Evolutionary conservation across 352 stramenopile species (phyloP), one percentile per base, ranked within the genome.

Genomic region (Phytophthora parvispora): DNA sequence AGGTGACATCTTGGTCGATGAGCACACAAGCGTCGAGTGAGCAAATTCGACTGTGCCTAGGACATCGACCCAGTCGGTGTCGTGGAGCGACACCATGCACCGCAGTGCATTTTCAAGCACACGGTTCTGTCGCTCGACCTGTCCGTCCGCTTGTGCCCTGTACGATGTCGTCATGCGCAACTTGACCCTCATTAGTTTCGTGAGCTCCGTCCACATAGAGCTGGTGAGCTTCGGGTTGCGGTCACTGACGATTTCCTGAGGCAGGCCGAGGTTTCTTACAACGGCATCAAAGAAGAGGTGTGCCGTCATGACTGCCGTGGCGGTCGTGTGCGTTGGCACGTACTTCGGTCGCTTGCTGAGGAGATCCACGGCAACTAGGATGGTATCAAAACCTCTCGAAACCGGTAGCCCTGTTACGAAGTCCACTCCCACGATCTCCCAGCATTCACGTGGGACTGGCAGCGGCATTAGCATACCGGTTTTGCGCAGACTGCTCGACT

Each of bases 1-100:
- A 3, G 57, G 57, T 15, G 45, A 64, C 18, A 65, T n/a, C 25
- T 58, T 65, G 3, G 58, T 58, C 10, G 58, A 65, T 2, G 57
- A 16, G 24, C 45, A 57, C 7, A 25, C 38, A 5, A 65, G 58
- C 12, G 58, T 65, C 8, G 47, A 22, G 15, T 65, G 48, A 4
- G 47, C 48, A 13, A 34, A 52, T 18, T 58, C 58, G 3, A 65
- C 58, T 8, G 58, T 65, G 6, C 16, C 31, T 1, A 65, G 58
- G 8, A 58, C 34, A 5, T 65, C 58, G n/a, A 49, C 47, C 58
- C 47, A 65, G 15, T 65, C 28, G 2, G 48, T 58, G 1, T 48
- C 58, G 4, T 64, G 20, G 16, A 56, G 32, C 31, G 57, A 64
- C 5, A 64, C 43, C 43, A 64, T 56, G 32, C 57, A 57, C 2